Base-by-base conservation (phyloP, 2,329 filamentous ascomycete genomes). In the Aspergillus niger region DNA sequence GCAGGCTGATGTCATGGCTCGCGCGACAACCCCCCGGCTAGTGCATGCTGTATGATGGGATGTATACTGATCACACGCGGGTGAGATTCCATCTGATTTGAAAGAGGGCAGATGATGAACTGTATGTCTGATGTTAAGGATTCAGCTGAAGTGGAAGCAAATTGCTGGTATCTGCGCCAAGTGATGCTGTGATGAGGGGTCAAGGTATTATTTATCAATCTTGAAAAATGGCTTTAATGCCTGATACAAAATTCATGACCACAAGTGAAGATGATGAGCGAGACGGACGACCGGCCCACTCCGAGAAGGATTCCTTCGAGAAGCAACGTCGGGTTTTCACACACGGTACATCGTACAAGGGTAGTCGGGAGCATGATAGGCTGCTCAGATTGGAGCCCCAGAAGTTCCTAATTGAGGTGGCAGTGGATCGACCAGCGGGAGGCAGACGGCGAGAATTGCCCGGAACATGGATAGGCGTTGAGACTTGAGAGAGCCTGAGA, bases 1-100 rank as follows among this genome's bases (percentile, higher is more conserved):
- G 53, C 53, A 44, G 26, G 53, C 39, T 55, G 53, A 55, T 55
- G 53, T 55, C 53, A 55, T 55, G 53, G 41, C 53, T 55, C 53
- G 53, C 36, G 53, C 28, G 53, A 30, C 44, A 28, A 26, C 32
- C 32, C 32, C 44, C 47, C 47, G 15, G 28, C 47, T 30, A 22
- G 22, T 15, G 32, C 32, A 36, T 36, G 13, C n/a, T 30, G 26
- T 24, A 44, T 20, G 39, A 36, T 38, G 24, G 43, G 43, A n/a
- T 30, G 39, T 43, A 41, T 55, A 38, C 24, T 55, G 52, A 55
- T 55, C 52, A 55, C 38, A 55, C 52, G 38, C 51, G 17, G 51
- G 51, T 24, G 24, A 28, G 38, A 5, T 28, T 41, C 22, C 22
- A 43, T 54, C 36, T 17, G 8, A 28, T 39, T n/a, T 54, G 51